Percentiles rank a stretch among this genome's conserved stretches.
phyloP scores from a whole-genome alignment of 495 filamentous ascomycete genomes.

The Annulohypoxylon moriforme region DNA sequence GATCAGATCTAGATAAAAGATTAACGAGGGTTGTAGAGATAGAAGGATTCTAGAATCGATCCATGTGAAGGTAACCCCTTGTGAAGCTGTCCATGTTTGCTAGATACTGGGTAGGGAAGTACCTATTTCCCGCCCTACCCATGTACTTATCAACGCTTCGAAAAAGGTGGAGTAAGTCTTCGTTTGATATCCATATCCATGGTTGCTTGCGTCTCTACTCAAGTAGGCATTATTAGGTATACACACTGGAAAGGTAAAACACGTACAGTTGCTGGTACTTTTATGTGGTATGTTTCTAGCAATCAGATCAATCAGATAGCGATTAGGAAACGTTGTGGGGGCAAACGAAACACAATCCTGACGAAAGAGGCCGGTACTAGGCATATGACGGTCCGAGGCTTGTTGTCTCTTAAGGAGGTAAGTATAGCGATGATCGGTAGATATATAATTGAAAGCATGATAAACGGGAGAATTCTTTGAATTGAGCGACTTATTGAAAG shows the following conservation, averaged over 20 bases:
- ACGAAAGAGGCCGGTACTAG: background rate
- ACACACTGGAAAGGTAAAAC: background rate
- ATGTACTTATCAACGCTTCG: background rate
- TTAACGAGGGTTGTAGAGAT: constrained; percentile 26
- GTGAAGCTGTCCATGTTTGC: background rate
- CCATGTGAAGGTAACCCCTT: background rate
- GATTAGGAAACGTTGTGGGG: background rate
- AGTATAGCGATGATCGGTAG: too few relatives aligned
- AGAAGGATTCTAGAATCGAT: constrained; percentile 25
- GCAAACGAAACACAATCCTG: constrained; percentile 6
- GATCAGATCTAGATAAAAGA: constrained; percentile 33
- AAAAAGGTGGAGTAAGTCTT: background rate
- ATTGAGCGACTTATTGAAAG: too few relatives aligned
- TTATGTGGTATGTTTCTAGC: constrained; percentile 4
- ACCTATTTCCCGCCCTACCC: background rate
- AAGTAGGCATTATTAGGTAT: background rate
- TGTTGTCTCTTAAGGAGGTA: background rate
- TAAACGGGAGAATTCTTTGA: background rate
- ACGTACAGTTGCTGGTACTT: too few relatives aligned
- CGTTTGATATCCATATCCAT: background rate
- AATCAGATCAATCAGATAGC: constrained; percentile 24
- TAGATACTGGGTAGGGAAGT: background rate
- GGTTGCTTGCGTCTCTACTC: background rate
- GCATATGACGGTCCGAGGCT: background rate
- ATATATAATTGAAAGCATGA: background rate